Percentiles rank a stretch among this genome's conserved stretches.
These are phyloP conservation scores for Pelagophyceae sp. DNA, from an alignment of 352 stramenopile species.

Conservation along the genomic window DNA sequence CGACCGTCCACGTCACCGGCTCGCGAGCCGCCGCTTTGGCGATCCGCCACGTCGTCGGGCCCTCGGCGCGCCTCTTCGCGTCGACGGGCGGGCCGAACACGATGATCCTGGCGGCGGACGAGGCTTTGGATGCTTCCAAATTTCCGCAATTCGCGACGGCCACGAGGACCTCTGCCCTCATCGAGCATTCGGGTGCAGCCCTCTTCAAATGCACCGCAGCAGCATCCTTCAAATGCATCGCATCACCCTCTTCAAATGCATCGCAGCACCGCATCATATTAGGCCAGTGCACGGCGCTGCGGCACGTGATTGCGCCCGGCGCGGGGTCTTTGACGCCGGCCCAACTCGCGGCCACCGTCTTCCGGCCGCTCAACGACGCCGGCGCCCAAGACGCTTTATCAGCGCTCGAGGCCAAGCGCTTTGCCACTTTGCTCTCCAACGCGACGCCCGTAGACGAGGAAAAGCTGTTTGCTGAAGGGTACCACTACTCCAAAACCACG, in stretches of 20 bases:
- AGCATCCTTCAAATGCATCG: not conserved
- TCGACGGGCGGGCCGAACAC: constrained; percentile 60
- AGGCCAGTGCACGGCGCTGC: constrained; percentile 59
- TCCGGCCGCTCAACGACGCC: constrained; percentile 17
- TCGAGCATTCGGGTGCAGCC: constrained; percentile 54
- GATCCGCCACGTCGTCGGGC: constrained; percentile 36
- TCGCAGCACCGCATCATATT: too few relatives aligned
- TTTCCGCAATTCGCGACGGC: constrained; percentile 39
- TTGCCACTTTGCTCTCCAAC: not conserved
- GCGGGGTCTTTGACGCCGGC: constrained; percentile 24
- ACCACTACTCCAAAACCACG: constrained; percentile 42
- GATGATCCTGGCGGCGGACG: constrained; percentile 32
- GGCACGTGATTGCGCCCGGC: constrained; percentile 43
- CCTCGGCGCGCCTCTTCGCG: constrained; percentile 47
- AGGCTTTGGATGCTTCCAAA: not conserved
- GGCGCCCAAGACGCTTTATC: not conserved
- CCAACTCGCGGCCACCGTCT: constrained; percentile 32
- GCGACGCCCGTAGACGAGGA: constrained; percentile 26
- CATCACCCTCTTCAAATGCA: not conserved
- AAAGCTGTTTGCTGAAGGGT: too few relatives aligned
- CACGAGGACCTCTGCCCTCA: constrained; percentile 45
- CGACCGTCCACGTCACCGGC: constrained; percentile 51
- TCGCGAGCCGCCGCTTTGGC: constrained; percentile 40
- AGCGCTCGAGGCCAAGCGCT: not conserved
- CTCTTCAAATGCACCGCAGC: too few relatives aligned